phyloP scores from a whole-genome alignment of 2,329 filamentous ascomycete genomes.

The Emericellopsis atlantica region DNA sequence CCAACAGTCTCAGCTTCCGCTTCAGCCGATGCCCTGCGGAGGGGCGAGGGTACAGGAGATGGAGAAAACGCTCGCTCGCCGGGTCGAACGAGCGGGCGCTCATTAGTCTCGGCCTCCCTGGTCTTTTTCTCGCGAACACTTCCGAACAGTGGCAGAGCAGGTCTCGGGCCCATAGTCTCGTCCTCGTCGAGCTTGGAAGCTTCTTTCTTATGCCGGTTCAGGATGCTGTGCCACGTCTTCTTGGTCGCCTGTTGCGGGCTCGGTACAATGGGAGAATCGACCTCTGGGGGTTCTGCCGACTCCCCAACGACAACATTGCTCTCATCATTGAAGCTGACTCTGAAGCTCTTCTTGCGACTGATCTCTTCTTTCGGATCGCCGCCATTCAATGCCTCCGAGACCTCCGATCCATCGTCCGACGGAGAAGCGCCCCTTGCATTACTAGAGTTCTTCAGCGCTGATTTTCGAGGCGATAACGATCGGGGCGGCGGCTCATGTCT shows the following conservation, averaged over 20 bases:
- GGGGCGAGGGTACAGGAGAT: conserved; percentile 3
- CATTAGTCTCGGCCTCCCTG: conserved; percentile 29
- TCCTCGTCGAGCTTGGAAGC: conserved; percentile 40
- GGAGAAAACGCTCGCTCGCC: conserved; percentile 21
- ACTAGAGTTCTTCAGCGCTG: conserved; percentile 54
- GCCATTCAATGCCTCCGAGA: conserved; percentile 16
- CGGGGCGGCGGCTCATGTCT: conserved; percentile 58
- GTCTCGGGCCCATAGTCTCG: conserved; percentile 60
- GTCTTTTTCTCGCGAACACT: conserved; percentile 55
- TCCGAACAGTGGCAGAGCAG: conserved; percentile 61
- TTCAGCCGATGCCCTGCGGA: background rate
- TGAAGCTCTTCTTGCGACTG: conserved; percentile 48
- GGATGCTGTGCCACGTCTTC: conserved; percentile 38
- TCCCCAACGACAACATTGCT: conserved; percentile 41
- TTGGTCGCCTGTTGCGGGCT: conserved; percentile 18
- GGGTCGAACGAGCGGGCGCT: conserved; percentile 46
- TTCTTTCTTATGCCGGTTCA: conserved; percentile 40
- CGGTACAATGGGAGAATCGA: conserved; percentile 24
- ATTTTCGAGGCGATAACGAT: conserved; percentile 66
- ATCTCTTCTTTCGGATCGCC: conserved; percentile 22
- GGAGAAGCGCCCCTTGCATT: conserved; percentile 40
- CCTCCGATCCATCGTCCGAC: conserved; percentile 33
- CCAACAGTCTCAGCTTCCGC: conserved; percentile 17
- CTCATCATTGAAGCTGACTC: conserved; percentile 70
- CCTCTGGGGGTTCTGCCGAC: conserved; percentile 20